Evolutionary conservation across 2,329 filamentous ascomycete genomes (phyloP).

Genomic region (Calonectria naviculata): DNA sequence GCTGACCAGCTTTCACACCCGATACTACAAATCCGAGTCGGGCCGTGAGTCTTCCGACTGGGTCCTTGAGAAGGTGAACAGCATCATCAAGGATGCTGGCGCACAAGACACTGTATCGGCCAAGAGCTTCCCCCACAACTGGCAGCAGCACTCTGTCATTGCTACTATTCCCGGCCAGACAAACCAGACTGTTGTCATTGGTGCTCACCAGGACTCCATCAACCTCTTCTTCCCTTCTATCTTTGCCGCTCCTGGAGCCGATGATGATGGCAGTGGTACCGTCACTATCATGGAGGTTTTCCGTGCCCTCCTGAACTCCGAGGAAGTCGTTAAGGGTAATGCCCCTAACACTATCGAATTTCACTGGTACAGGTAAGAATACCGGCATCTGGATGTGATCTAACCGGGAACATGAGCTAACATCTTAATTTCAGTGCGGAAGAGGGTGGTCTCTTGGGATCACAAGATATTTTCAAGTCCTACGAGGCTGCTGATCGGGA

Average conservation of each 20-base stretch:
- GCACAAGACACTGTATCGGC: slow-evolving; percentile 77
- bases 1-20: slow-evolving; percentile 82
- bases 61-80: slow-evolving; percentile 80
- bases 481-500: slow-evolving; percentile 81
- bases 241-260: slow-evolving; percentile 89
- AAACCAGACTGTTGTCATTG: slow-evolving; percentile 87
- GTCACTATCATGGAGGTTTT: slow-evolving; percentile 96
- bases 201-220: slow-evolving; percentile 95
- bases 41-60: slow-evolving; percentile 89
- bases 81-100: slow-evolving; percentile 77
- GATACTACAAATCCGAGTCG: slow-evolving; percentile 83
- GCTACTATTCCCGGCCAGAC: slow-evolving; percentile 89
- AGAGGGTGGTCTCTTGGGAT: slow-evolving; percentile 87
- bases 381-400: no score
- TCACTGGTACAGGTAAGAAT: slow-evolving; percentile 77
- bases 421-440: slow-evolving; percentile 71
- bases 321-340: slow-evolving; percentile 76
- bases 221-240: slow-evolving; percentile 90
- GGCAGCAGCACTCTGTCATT: slow-evolving; percentile 92
- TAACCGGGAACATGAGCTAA: background rate
- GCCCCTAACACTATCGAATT: slow-evolving; percentile 92
- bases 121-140: slow-evolving; percentile 81
- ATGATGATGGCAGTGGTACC: slow-evolving; percentile 92
- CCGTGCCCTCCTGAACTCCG: slow-evolving; percentile 80
- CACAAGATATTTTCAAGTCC: slow-evolving; percentile 86